These are phyloP conservation scores for Verbena officinalis DNA, from an alignment of 257 asterid species.

Conservation along the genomic window DNA sequence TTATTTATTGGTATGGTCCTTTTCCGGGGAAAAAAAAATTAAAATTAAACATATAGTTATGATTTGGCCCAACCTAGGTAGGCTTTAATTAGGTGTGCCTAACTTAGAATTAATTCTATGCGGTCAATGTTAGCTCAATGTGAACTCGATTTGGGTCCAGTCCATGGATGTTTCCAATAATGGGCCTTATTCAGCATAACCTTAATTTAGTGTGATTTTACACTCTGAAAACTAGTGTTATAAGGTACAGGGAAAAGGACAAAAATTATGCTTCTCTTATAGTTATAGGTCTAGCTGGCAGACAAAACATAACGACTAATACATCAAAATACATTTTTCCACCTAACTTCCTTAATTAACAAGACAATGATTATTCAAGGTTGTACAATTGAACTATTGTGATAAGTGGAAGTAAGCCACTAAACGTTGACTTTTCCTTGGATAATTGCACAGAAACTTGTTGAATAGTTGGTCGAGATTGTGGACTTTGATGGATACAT, in stretches of 20 bases:
- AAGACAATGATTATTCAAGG: not conserved
- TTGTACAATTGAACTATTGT: conserved; percentile 25
- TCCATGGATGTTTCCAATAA: too few relatives aligned
- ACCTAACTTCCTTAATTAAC: not conserved
- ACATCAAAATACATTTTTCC: too few relatives aligned
- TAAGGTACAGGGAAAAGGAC: too few relatives aligned
- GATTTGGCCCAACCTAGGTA: not conserved
- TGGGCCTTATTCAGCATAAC: too few relatives aligned
- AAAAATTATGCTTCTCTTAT: too few relatives aligned
- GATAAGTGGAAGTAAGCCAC: conserved; percentile 5
- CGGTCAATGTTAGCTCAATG: not conserved
- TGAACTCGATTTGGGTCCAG: not conserved
- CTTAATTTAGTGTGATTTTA: too few relatives aligned
- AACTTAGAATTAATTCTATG: not conserved
- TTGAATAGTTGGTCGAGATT: conserved; percentile 34
- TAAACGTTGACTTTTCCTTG: too few relatives aligned
- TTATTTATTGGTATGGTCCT: not conserved
- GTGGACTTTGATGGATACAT: conserved; percentile 31
- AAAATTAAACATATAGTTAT: not conserved
- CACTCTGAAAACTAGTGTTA: too few relatives aligned
- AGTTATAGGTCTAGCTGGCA: too few relatives aligned
- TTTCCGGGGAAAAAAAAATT: not conserved
- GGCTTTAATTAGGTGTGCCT: not conserved
- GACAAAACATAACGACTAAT: too few relatives aligned
- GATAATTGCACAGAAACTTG: conserved; percentile 30